Evolutionary conservation across 805 yeast species (phyloP).

Genomic region (Candida railenensis): DNA sequence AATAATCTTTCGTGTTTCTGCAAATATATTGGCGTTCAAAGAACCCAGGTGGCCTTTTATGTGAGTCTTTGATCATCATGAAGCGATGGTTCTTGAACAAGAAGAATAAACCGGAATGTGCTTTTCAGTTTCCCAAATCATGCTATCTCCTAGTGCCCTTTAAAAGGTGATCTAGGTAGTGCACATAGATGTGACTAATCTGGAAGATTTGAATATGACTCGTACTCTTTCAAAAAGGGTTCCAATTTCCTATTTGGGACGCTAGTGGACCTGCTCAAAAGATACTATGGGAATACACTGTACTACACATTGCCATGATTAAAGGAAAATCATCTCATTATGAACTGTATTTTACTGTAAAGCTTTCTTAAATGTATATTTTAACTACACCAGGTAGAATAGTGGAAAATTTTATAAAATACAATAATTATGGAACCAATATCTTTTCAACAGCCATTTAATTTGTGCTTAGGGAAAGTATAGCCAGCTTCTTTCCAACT

Average conservation of each 20-base stretch:
- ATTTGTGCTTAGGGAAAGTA: constrained; percentile 36
- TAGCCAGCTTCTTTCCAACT: constrained; percentile 77
- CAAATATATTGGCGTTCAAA: constrained; percentile 23
- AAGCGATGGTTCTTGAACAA: not conserved
- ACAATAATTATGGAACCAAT: not conserved
- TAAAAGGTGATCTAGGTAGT: not conserved
- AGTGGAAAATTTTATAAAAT: not conserved
- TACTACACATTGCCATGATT: too few relatives aligned
- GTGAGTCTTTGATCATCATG: not conserved
- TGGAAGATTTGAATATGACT: not conserved
- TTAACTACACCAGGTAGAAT: not conserved
- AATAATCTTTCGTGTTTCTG: constrained; percentile 16
- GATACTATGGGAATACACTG: too few relatives aligned
- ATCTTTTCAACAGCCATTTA: constrained; percentile 12
- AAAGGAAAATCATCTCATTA: too few relatives aligned
- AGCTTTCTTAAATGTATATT: too few relatives aligned
- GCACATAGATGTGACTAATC: not conserved
- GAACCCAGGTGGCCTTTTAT: constrained; percentile 16
- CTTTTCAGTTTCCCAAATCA: too few relatives aligned
- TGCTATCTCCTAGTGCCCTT: too few relatives aligned
- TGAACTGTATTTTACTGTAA: too few relatives aligned
- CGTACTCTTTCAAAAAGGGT: not conserved
- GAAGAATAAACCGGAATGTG: not conserved
- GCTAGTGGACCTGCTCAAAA: too few relatives aligned
- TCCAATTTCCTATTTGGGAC: not conserved